These are phyloP conservation scores for Raphanus hybrid DNA, from an alignment of 441 rosid genomes.

Conservation along the genomic window DNA sequence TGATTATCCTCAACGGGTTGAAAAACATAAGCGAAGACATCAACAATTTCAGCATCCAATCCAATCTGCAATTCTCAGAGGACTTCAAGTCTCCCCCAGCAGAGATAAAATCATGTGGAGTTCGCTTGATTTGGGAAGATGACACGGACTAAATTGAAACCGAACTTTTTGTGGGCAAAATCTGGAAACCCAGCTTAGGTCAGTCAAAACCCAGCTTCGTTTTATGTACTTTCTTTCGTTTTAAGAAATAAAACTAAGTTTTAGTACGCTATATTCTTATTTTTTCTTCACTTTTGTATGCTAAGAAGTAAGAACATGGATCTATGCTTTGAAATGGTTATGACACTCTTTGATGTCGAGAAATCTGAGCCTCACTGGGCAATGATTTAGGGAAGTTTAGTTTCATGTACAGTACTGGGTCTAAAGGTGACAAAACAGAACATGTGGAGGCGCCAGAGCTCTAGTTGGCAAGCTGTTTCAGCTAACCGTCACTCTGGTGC, in stretches of 20 bases:
- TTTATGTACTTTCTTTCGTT: too few species aligned
- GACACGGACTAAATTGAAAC: too few species aligned
- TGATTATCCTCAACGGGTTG: neutral
- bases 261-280: too few species aligned
- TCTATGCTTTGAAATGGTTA: neutral
- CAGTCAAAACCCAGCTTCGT: too few species aligned
- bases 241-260: too few species aligned
- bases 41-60: neutral
- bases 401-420: constrained; percentile 53
- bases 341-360: neutral
- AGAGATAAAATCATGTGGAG: neutral
- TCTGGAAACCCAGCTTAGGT: too few species aligned
- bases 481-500: constrained; percentile 74
- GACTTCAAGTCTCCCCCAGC: neutral
- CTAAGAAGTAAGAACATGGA: too few species aligned
- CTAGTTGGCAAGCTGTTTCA: constrained; percentile 84
- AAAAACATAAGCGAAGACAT: neutral
- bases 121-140: neutral
- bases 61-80: too few species aligned
- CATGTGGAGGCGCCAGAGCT: constrained; percentile 67
- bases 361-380: neutral
- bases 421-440: constrained; percentile 81
- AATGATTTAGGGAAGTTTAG: constrained; percentile 23
- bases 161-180: too few species aligned
- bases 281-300: too few species aligned